Evolutionary conservation across 1,284 basidiomycete species (phyloP), one percentile per base, ranked within the genome.

Genomic region (Meira miltonrushii): DNA sequence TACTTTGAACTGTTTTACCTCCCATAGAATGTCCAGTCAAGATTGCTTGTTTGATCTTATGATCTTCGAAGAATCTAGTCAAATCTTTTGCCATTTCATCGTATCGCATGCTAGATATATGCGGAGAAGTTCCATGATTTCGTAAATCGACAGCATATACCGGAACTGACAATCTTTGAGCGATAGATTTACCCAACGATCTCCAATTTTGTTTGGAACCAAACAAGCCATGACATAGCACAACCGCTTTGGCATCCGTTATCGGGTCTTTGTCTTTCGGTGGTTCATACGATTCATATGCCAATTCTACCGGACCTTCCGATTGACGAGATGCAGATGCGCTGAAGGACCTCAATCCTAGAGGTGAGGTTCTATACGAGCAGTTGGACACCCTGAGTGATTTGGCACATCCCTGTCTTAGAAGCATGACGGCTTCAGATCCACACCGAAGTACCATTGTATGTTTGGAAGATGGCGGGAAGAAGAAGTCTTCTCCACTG

Each of bases 11-110:
- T 0, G 86, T 88, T 78, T 93, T 93, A 12, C 91, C 91, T 59
- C 91, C 90, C 88, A 92, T 90, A 1, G 89, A 92, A 72, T 92
- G 90, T 0, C 90, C 91, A 7, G 91, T 80, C 2, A 92, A 81
- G 0, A 85, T 83, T 23, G 89, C 82, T n/a, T 87, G 67, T 10
- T 61, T 64, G 8, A 83, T 71, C 2, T 72, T 65, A 2, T 78
- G 74, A 23, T 80, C 71, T 4, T 72, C 39, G 58, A 84, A 68
- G 67, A 84, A 83, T 2, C 84, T 80, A 11, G 86, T 75, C 28
- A 91, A 82, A 68, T 91, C 89, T 9, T 78, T 74, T 1, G 88
- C 88, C 87, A 91, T 87, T 54, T 79, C 78, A 1, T 57, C 43
- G 59, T 92, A 92, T 15, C 83, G 85, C 83, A 89, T 87, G 0